Conservation (phyloP, 116 monocot species). For the Zostera marina region DNA sequence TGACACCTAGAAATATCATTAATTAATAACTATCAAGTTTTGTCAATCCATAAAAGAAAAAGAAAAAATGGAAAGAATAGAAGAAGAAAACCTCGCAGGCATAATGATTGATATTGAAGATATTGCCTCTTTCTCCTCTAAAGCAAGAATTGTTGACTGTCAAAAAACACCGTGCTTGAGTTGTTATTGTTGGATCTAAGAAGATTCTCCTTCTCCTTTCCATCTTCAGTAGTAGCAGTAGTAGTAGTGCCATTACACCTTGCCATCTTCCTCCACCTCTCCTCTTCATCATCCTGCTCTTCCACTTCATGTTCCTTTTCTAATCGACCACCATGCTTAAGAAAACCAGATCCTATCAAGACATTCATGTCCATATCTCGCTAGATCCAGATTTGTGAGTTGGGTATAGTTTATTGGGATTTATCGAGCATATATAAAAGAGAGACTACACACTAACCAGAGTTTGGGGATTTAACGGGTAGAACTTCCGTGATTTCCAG, state of each 20-base stretch:
- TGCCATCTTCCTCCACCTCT: slow-evolving; percentile 18
- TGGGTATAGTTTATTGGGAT: too few species aligned
- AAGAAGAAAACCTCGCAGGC: slow-evolving; percentile 58
- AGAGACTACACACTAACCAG: neutral
- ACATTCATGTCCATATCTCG: slow-evolving; percentile 5
- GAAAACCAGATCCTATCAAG: slow-evolving; percentile 18
- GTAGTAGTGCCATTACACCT: neutral
- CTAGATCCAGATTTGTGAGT: neutral
- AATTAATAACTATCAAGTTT: too few species aligned
- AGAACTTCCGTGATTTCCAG: too few species aligned
- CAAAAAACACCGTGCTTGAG: slow-evolving; percentile 8
- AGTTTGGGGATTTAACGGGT: too few species aligned
- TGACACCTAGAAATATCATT: slow-evolving; percentile 27
- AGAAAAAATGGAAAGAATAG: neutral
- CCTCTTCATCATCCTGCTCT: slow-evolving; percentile 18
- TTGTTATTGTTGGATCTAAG: slow-evolving; percentile 14
- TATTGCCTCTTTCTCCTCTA: slow-evolving; percentile 66
- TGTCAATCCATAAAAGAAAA: neutral
- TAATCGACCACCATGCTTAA: slow-evolving; percentile 25
- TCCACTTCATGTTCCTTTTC: too few species aligned
- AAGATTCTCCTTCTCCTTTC: slow-evolving; percentile 7
- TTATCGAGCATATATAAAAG: neutral
- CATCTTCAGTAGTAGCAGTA: slow-evolving; percentile 1
- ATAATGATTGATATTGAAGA: slow-evolving; percentile 64
- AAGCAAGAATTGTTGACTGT: slow-evolving; percentile 71